Percentiles rank a stretch among this genome's conserved stretches.
These are phyloP conservation scores for Sporisorium exsertum DNA, from an alignment of 1,284 basidiomycete species.

Conservation along the genomic window DNA sequence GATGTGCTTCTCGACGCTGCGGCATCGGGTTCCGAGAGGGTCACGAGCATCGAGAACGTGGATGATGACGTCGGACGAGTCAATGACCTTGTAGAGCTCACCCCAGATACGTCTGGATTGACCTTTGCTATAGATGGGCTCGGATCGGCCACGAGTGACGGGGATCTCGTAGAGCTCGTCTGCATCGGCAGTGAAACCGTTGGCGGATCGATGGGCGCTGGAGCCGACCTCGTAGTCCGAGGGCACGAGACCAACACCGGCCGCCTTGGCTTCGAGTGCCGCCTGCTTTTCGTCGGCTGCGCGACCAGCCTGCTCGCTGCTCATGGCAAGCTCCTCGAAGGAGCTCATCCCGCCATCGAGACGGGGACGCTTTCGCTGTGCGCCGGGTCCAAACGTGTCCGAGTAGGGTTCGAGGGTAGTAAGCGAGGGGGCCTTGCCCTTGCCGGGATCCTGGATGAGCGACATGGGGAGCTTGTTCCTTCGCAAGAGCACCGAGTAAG, in stretches of 20 bases:
- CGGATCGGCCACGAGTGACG: conserved; percentile 65
- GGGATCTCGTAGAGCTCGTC: conserved; percentile 65
- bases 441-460: conserved; percentile 63
- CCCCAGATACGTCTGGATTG: conserved; percentile 82
- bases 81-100: conserved; percentile 99
- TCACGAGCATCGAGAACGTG: conserved; percentile 97
- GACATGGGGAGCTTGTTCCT: conserved; percentile 69
- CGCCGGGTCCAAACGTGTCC: conserved; percentile 66
- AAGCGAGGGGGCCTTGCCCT: conserved; percentile 62
- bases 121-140: conserved; percentile 68
- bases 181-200: conserved; percentile 54
- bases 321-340: conserved; percentile 65
- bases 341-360: conserved; percentile 63
- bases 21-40: conserved; percentile 95
- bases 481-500: conserved; percentile 65
- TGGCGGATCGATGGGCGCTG: conserved; percentile 53
- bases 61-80: conserved; percentile 95
- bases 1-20: conserved; percentile 92
- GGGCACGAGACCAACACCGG: conserved; percentile 63
- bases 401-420: conserved; percentile 65
- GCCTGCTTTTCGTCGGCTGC: conserved; percentile 58
- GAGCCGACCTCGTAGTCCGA: conserved; percentile 66
- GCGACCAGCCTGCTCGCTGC: conserved; percentile 51
- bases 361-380: conserved; percentile 67
- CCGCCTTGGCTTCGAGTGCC: conserved; percentile 54